phyloP scores from a whole-genome alignment of 306 rosid genomes.

The Dalbergia cochinchinensis region DNA sequence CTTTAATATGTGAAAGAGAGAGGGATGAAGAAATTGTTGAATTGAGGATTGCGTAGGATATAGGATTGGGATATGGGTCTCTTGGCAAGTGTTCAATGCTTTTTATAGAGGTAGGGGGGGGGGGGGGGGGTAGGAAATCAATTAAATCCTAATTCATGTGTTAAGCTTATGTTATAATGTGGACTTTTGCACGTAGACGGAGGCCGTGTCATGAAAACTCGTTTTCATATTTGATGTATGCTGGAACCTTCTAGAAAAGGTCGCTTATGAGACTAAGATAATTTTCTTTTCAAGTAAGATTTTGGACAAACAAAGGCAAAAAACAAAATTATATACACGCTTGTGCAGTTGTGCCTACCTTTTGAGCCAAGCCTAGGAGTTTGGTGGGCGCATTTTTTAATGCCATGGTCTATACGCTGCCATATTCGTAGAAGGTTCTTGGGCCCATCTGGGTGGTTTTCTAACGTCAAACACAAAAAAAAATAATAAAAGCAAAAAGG shows the following conservation, averaged over 20 bases:
- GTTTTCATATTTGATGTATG: constrained; percentile 26
- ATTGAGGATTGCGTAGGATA: background rate
- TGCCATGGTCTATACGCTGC: constrained; percentile 13
- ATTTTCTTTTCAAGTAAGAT: background rate
- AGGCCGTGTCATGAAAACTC: constrained; percentile 31
- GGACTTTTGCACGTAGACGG: constrained; percentile 8
- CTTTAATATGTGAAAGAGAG: background rate
- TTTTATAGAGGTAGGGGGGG: constrained; percentile 29
- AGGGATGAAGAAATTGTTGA: background rate
- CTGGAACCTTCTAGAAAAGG: constrained; percentile 42
- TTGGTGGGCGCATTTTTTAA: constrained; percentile 8
- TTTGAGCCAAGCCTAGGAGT: background rate
- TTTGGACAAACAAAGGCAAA: constrained; percentile 31
- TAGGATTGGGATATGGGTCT: background rate
- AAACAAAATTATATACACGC: constrained; percentile 5
- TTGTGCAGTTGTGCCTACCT: constrained; percentile 34
- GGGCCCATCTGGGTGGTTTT: constrained; percentile 26
- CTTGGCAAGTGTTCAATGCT: background rate
- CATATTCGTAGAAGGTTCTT: constrained; percentile 12
- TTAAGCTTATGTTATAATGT: constrained; percentile 3
- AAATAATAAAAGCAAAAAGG: background rate
- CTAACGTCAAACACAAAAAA: background rate
- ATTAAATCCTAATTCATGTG: background rate
- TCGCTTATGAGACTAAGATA: background rate
- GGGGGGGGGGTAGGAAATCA: background rate